Base-by-base conservation (phyloP, 2,329 filamentous ascomycete species). In the Penicillium capsulatum region DNA sequence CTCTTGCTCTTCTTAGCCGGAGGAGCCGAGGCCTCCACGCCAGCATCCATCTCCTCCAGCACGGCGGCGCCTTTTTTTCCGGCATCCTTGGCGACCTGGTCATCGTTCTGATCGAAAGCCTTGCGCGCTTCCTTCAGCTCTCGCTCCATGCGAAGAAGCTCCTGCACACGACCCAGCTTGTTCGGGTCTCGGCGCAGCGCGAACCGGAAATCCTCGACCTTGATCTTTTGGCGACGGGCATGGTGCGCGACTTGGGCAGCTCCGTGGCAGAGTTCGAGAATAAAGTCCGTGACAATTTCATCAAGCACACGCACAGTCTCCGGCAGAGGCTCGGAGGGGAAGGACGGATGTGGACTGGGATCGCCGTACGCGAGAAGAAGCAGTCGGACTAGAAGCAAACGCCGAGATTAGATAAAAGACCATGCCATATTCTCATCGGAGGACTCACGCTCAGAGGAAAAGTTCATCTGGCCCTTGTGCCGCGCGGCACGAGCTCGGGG, bases 181-280 rank as follows among this genome's bases (percentile, higher is more conserved):
- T 79, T 74, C 7, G 86, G 83, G 58, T 97, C 94, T 49, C 85
- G 80, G 20, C 92, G 80, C 53, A 97, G 79, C 27, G 89, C 88
- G 67, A 94, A 98, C 59, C 94, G 89, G 70, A 98, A 95, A 67
- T 98, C 92, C 59, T 96, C 91, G 58, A 94, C 86, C 66, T 98
- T 98, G 69, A 98, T 89, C 70, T 98, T 98, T 58, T 94, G 87
- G 2, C 92, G 85, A 0, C 89, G 84, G 2, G 86, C 82, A 66
- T 94, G 87, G 63, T 86, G 82, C 1, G 92, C 92, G 37, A 84
- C 83, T 31, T 86, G 81, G 3, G 89, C 87, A 3, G 92, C 91
- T 60, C 88, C 84, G 70, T 94, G 92, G 67, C 86, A 91, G 38
- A 92, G 83, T 64, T 92, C 88, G 62, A 94, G 88, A 63, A 97